These are phyloP conservation scores for Flaveria floridana DNA, from an alignment of 140 eudicot genomes.

Conservation along the genomic window DNA sequence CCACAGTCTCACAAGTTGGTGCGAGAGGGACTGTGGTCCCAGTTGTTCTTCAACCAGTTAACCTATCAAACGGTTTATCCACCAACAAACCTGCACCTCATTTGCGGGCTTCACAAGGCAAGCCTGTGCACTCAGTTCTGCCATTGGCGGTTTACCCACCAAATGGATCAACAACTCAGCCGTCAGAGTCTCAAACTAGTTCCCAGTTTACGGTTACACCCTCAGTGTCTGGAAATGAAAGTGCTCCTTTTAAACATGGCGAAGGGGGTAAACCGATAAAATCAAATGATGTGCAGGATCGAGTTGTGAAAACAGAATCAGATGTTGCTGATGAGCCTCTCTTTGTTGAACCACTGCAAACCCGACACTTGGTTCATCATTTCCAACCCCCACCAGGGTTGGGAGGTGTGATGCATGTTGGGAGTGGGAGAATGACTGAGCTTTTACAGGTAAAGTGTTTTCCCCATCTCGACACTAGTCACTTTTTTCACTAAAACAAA, in stretches of 20 bases:
- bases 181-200: constrained; percentile 41
- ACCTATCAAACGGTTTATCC: constrained; percentile 41
- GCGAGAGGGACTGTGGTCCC: constrained; percentile 70
- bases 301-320: constrained; percentile 38
- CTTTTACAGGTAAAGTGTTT: constrained; percentile 64
- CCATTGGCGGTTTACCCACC: constrained; percentile 67
- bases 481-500: background rate
- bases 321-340: constrained; percentile 57
- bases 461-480: background rate
- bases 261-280: constrained; percentile 38
- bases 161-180: constrained; percentile 41
- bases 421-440: constrained; percentile 81
- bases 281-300: constrained; percentile 28
- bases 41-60: constrained; percentile 62
- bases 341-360: constrained; percentile 55
- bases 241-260: constrained; percentile 34
- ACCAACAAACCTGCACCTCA: constrained; percentile 46
- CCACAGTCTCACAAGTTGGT: constrained; percentile 53
- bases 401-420: constrained; percentile 45
- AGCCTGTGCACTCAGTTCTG: constrained; percentile 55
- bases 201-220: constrained; percentile 39
- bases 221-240: constrained; percentile 36
- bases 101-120: constrained; percentile 45
- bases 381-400: constrained; percentile 42
- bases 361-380: constrained; percentile 43